A percentile compares a stretch with the other conserved stretches of the same genome.
phyloP scores from a whole-genome alignment of 768 basidiomycete genomes.

The Hemileccinum impolitum region DNA sequence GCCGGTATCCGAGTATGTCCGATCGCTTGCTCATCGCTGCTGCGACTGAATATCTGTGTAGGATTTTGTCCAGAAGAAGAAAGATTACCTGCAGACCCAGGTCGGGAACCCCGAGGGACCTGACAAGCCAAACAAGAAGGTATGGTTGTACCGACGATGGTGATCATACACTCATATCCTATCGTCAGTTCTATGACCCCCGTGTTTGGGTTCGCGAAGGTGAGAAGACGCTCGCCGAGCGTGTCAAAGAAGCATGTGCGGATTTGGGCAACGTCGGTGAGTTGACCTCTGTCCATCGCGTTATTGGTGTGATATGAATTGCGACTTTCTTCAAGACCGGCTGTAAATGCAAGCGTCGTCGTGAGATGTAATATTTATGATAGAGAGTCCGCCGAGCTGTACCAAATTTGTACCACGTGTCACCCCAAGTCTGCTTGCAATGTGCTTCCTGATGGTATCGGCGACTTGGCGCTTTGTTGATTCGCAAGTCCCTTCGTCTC shows the following conservation, averaged over 20 bases:
- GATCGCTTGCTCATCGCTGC: background rate
- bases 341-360: slow-evolving; percentile 13
- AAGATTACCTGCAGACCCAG: slow-evolving; percentile 84
- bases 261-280: slow-evolving; percentile 76
- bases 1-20: slow-evolving; percentile 67
- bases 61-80: slow-evolving; percentile 85
- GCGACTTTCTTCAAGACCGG: slow-evolving; percentile 14
- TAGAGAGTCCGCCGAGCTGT: slow-evolving; percentile 11
- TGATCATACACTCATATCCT: background rate
- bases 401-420: background rate
- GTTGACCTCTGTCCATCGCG: slow-evolving; percentile 17
- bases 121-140: slow-evolving; percentile 99
- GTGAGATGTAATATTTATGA: slow-evolving; percentile 16
- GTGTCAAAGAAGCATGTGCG: slow-evolving; percentile 90
- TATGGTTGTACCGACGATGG: slow-evolving; percentile 20
- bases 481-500: too few species aligned
- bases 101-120: slow-evolving; percentile 96
- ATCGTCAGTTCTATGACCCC: slow-evolving; percentile 78
- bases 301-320: background rate
- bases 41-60: slow-evolving; percentile 26
- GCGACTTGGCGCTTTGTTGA: too few species aligned
- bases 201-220: slow-evolving; percentile 99
- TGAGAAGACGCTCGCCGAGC: slow-evolving; percentile 84
- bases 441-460: too few species aligned
- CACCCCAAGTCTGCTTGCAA: too few species aligned